Conservation (phyloP, 495 filamentous ascomycete genomes). For the Aspergillus olivimuriae region DNA sequence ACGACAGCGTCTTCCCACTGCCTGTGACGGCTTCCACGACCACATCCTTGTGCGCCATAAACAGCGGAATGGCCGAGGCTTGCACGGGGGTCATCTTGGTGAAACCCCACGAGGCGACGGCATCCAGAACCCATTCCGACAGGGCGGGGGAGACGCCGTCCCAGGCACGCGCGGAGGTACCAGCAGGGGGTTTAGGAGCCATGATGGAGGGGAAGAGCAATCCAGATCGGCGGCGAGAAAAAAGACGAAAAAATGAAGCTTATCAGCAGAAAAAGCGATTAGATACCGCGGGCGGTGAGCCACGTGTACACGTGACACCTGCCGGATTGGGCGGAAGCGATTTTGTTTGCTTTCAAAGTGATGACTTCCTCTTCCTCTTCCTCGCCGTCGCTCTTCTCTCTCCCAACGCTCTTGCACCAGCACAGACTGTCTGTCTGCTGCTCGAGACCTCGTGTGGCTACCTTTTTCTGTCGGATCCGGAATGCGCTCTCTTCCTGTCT, state of each 20-base stretch:
- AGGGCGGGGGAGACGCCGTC: constrained; percentile 67
- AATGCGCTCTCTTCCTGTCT: too few species aligned
- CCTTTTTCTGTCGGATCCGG: too few species aligned
- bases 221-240: neutral
- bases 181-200: constrained; percentile 33
- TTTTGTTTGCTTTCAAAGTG: too few species aligned
- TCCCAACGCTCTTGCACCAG: too few species aligned
- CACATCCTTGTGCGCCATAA: constrained; percentile 91
- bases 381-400: too few species aligned
- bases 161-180: constrained; percentile 60
- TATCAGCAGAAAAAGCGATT: constrained; percentile 9
- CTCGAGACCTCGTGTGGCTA: too few species aligned
- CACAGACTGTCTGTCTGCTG: too few species aligned
- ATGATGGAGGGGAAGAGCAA: constrained; percentile 12
- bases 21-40: constrained; percentile 97
- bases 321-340: constrained; percentile 10
- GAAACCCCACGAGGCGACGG: constrained; percentile 79
- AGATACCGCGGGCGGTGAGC: constrained; percentile 21
- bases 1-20: constrained; percentile 89
- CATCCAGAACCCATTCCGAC: constrained; percentile 88
- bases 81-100: constrained; percentile 88
- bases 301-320: constrained; percentile 10
- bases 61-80: constrained; percentile 85
- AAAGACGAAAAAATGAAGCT: neutral
- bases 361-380: constrained; percentile 1